Base-by-base conservation (phyloP, 2,329 filamentous ascomycete genomes). In the Zasmidium angulare region DNA sequence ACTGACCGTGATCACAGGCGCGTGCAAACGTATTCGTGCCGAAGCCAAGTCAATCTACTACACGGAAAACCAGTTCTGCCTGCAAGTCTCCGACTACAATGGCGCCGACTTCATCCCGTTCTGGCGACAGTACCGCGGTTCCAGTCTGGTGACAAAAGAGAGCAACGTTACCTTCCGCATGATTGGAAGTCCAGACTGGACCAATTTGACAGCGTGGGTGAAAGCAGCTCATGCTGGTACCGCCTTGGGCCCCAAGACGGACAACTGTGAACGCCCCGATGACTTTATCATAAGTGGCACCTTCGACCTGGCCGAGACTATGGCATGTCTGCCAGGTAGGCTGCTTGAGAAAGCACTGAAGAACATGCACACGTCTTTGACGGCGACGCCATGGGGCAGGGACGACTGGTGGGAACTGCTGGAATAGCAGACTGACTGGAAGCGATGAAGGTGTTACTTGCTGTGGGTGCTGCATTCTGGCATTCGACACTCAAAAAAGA, bases 31-130 rank as follows among this genome's bases (percentile, higher is more conserved):
- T 23, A 43, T 61, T n/a, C 59, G 59, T 1, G 19, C 26, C 3
- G 59, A 61, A 21, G 47, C 46, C 1, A 4, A 46, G 4, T 48
- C 50, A 20, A 58, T 61, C 47, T 61, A 61, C 50, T 61, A 61
- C 51, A 22, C 50, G 21, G 55, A 58, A 47, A 61, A 53, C 48
- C 17, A 48, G 24, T 61, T 61, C 55, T 20, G 24, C 1, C 19
- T 61, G 20, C 29, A 48, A 1, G 19, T 61, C 23, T 12, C 17
- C 14, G 50, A 55, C 23, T 61, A 40, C 29, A 26, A 61, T 19
- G 59, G 59, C 10, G 55, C 17, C 14, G 50, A 29, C 1, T 46
- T 61, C 11, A 46, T 20, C 3, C 50, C 50, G 1, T 61, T 61
- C 59, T 43, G 14, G n/a, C 20, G 24, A 3, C 59, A 61, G 52